These are phyloP conservation scores for Candida boleticola DNA, from an alignment of 805 yeast genomes.

Conservation along the genomic window DNA sequence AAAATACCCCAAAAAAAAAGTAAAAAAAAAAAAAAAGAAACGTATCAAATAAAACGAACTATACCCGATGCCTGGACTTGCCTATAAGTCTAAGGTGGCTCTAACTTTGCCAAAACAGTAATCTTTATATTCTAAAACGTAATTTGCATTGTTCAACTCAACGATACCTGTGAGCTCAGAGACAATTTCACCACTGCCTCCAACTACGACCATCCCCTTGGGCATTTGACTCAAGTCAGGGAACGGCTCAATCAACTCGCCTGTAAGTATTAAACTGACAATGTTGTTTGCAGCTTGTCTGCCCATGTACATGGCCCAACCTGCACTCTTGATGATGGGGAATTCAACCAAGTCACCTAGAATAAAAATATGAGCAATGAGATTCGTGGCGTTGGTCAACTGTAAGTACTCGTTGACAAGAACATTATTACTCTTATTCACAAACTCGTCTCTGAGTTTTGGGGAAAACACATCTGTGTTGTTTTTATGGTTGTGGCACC, in stretches of 20 bases:
- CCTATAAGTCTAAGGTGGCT: constrained; percentile 29
- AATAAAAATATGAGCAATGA: constrained; percentile 27
- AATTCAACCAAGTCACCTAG: constrained; percentile 40
- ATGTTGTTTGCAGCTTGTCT: constrained; percentile 38
- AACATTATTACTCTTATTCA: constrained; percentile 27
- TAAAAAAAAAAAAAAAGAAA: too few relatives aligned
- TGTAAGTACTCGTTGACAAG: constrained; percentile 37
- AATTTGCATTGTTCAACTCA: constrained; percentile 29
- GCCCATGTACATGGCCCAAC: constrained; percentile 46
- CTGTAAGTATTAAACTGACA: constrained; percentile 25
- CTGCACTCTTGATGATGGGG: constrained; percentile 43
- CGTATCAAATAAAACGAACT: too few relatives aligned
- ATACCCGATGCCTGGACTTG: too few relatives aligned
- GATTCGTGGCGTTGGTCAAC: constrained; percentile 17
- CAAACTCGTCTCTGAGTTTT: constrained; percentile 18
- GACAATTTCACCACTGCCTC: constrained; percentile 37
- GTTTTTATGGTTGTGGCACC: constrained; percentile 35
- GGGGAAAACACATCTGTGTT: constrained; percentile 27
- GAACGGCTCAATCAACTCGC: constrained; percentile 29
- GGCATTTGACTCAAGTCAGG: constrained; percentile 35
- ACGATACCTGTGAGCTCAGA: constrained; percentile 35
- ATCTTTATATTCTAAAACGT: constrained; percentile 38
- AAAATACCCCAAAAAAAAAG: too few relatives aligned
- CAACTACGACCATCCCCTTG: constrained; percentile 41
- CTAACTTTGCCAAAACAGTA: constrained; percentile 41